Conservation (phyloP, 2,329 filamentous ascomycete species). For the Trichoderma breve region DNA sequence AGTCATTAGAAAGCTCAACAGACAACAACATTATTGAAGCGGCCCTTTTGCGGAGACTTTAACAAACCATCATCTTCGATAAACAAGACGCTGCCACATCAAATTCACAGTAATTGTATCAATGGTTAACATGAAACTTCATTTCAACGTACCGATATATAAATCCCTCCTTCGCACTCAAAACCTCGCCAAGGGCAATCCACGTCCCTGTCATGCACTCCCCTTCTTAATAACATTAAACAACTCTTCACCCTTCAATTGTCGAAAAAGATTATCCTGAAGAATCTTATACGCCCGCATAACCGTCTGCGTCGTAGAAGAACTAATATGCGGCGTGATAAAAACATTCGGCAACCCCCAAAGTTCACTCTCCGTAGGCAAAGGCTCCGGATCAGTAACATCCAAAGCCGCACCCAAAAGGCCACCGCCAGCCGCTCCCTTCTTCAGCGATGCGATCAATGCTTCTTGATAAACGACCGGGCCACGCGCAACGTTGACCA, state of each 20-base stretch:
- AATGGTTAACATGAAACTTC: not conserved
- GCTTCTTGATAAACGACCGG: not conserved
- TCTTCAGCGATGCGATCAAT: not conserved
- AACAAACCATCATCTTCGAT: not conserved
- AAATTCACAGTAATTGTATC: not conserved
- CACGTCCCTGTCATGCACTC: not conserved
- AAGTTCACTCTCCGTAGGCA: not conserved
- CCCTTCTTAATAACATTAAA: not conserved
- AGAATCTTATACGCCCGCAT: not conserved
- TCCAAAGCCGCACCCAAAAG: not conserved
- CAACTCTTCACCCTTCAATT: not conserved
- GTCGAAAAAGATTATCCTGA: not conserved
- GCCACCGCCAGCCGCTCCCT: not conserved
- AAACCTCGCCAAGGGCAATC: not conserved
- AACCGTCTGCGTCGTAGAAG: not conserved
- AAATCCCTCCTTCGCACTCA: not conserved
- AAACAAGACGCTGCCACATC: not conserved
- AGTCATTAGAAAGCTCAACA: not conserved
- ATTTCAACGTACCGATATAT: not conserved
- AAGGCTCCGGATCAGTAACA: conserved; percentile 3
- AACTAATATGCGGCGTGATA: conserved; percentile 1
- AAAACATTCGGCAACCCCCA: conserved; percentile 11
- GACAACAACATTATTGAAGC: not conserved
- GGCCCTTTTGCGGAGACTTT: not conserved
- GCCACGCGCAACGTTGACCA: not conserved